Evolutionary conservation across 352 stramenopile species (phyloP), one percentile per base, ranked within the genome.

Genomic region (Pythium rhizo-oryzae): DNA sequence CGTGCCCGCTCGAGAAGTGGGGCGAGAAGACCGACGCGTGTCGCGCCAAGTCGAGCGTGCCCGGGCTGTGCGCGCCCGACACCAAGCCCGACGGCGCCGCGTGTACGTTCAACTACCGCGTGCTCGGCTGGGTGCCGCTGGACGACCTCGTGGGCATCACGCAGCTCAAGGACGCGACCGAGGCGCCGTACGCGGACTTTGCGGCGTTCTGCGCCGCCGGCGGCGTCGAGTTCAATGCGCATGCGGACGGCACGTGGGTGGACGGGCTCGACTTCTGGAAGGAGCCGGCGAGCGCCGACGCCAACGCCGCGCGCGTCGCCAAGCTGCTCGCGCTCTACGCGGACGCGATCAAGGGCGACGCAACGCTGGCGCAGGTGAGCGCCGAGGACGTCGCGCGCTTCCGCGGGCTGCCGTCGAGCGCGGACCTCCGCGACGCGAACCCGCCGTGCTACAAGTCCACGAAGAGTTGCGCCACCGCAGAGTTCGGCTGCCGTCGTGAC

Each of bases 61-160:
- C 70, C 23, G 80, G 85, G 8, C 70, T 93, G 4, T 90, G 84
- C 64, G 68, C 70, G 37, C 73, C 70, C 49, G 76, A 82, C 41
- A 75, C 30, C 19, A 64, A 78, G n/a, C 84, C 86, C 0, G 84
- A 92, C 58, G 86, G 86, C 25, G 50, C 86, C 37, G 67, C 28
- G 33, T 94, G 84, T 72, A 92, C 84, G 35, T 94, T 78, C 77
- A 82, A 85, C 61, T 94, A 92, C 77, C 70, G 74, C 8, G 83
- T 92, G 43, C 71, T 92, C 30, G 84, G 86, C 23, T 92, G 81
- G 67, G 75, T 94, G 12, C 65, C 75, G 16, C 79, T 94, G 46
- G 85, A 94, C 50, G 85, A 94, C 66, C 60, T 92, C 23, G 85
- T 94, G 5, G 84, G 84, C 54, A 94, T 94, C 74, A 92, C 85